These are phyloP conservation scores for Paracorniculantispora psalliotae DNA, from an alignment of 2,329 filamentous ascomycete genomes.

Conservation along the genomic window DNA sequence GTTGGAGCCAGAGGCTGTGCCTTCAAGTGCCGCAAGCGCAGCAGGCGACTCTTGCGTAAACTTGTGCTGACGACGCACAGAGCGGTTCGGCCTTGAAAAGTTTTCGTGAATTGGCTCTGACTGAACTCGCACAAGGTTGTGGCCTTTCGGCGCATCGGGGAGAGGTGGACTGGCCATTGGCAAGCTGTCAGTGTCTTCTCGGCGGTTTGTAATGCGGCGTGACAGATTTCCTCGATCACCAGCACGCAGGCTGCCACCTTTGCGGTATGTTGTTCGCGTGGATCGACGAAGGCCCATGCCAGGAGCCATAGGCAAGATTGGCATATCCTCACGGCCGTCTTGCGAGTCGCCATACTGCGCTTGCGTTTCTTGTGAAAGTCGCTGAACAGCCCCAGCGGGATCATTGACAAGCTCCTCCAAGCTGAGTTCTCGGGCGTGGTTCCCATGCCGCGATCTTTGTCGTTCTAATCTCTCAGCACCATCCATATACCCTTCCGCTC, in stretches of 20 bases:
- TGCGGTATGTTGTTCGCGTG: conserved; percentile 85
- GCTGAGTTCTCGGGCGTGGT: conserved; percentile 56
- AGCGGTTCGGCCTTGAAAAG: conserved; percentile 54
- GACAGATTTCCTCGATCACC: conserved; percentile 72
- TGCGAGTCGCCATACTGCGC: conserved; percentile 38
- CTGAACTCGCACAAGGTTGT: conserved; percentile 57
- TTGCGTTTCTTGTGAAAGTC: conserved; percentile 56
- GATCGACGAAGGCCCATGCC: conserved; percentile 81
- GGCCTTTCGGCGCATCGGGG: conserved; percentile 43
- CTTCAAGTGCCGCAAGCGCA: conserved; percentile 44
- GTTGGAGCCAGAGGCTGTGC: conserved; percentile 29
- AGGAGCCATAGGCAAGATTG: conserved; percentile 74
- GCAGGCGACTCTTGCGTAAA: conserved; percentile 40
- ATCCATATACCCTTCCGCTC: conserved; percentile 66
- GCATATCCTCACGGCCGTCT: conserved; percentile 63
- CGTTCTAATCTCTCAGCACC: conserved; percentile 75
- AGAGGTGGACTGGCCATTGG: conserved; percentile 28
- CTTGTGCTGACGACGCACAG: conserved; percentile 44
- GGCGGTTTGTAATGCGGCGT: conserved; percentile 61
- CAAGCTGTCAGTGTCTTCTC: conserved; percentile 50
- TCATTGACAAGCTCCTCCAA: conserved; percentile 81
- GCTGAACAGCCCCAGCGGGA: conserved; percentile 64
- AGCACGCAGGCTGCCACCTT: conserved; percentile 75
- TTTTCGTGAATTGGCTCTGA: conserved; percentile 64
- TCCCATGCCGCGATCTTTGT: conserved; percentile 58